These are phyloP conservation scores for Penstemon newberryi DNA, from an alignment of 257 asterid species.

Conservation along the genomic window DNA sequence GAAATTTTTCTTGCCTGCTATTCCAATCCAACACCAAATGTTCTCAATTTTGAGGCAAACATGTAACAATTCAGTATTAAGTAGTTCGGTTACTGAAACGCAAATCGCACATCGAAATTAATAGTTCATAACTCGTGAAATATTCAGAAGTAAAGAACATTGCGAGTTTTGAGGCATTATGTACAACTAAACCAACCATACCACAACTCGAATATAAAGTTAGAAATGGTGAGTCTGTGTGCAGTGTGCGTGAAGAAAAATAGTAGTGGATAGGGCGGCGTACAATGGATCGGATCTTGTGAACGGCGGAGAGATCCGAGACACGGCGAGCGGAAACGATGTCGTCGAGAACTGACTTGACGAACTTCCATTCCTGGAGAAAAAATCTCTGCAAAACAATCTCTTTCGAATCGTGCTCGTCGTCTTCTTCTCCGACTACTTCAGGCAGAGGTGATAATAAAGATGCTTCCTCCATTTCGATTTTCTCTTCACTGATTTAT, in stretches of 20 bases:
- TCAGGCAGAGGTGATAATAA: constrained; percentile 20
- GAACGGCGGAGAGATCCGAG: constrained; percentile 64
- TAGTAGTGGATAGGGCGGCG: constrained; percentile 21
- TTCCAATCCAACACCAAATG: constrained; percentile 13
- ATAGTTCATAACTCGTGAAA: no score
- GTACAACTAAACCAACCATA: not conserved
- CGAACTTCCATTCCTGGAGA: constrained; percentile 89
- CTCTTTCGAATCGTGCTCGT: constrained; percentile 84
- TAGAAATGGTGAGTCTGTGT: not conserved
- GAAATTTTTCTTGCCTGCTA: not conserved
- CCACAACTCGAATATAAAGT: not conserved
- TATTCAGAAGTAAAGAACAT: not conserved
- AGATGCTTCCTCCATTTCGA: constrained; percentile 42
- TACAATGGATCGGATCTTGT: constrained; percentile 88
- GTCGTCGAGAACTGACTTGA: constrained; percentile 73
- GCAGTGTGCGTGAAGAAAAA: constrained; percentile 6
- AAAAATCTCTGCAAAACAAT: constrained; percentile 72
- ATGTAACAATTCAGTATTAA: constrained; percentile 1
- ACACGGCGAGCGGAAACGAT: constrained; percentile 66
- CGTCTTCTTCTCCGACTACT: constrained; percentile 51
- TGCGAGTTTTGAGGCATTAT: constrained; percentile 13
- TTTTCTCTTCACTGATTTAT: constrained; percentile 21
- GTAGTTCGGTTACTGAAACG: no score
- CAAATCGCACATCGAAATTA: no score
- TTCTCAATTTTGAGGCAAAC: constrained; percentile 11